Conservation (phyloP, 2,329 filamentous ascomycete species). For the Apiospora malaysiana region DNA sequence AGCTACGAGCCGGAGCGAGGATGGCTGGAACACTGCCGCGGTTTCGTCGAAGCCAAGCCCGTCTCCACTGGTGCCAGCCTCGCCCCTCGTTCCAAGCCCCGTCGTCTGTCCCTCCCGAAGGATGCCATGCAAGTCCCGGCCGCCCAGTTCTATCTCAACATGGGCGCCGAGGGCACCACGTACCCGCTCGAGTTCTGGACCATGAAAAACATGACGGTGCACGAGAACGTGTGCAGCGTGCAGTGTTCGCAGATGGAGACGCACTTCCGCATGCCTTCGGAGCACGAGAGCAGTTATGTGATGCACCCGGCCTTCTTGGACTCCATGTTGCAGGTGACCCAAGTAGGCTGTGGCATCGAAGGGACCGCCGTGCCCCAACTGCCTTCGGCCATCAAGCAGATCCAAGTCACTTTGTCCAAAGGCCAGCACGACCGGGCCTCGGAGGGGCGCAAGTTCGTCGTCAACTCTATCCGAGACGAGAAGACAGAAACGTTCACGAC, state of each 20-base stretch:
- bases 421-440: slow-evolving; percentile 27
- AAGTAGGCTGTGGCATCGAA: slow-evolving; percentile 39
- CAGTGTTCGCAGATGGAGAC: slow-evolving; percentile 41
- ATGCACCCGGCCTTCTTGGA: slow-evolving; percentile 56
- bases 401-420: slow-evolving; percentile 28
- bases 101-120: neutral
- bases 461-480: slow-evolving; percentile 26
- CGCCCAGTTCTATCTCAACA: slow-evolving; percentile 26
- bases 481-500: slow-evolving; percentile 27
- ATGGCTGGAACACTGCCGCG: slow-evolving; percentile 39
- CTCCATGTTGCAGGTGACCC: slow-evolving; percentile 45
- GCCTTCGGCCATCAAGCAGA: slow-evolving; percentile 29
- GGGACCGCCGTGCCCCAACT: slow-evolving; percentile 25
- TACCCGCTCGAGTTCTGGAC: slow-evolving; percentile 25
- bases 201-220: slow-evolving; percentile 6
- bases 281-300: slow-evolving; percentile 49
- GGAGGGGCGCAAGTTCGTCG: slow-evolving; percentile 27
- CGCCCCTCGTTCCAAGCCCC: neutral
- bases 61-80: neutral
- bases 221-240: neutral
- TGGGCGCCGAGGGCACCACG: slow-evolving; percentile 26
- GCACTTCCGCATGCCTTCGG: slow-evolving; percentile 49
- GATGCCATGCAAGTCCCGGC: neutral
- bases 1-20: slow-evolving; percentile 37
- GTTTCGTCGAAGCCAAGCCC: slow-evolving; percentile 28